Evolutionary conservation across 2,329 filamentous ascomycete genomes (phyloP), one percentile per base, ranked within the genome.

Genomic region (Fusarium burgessii): DNA sequence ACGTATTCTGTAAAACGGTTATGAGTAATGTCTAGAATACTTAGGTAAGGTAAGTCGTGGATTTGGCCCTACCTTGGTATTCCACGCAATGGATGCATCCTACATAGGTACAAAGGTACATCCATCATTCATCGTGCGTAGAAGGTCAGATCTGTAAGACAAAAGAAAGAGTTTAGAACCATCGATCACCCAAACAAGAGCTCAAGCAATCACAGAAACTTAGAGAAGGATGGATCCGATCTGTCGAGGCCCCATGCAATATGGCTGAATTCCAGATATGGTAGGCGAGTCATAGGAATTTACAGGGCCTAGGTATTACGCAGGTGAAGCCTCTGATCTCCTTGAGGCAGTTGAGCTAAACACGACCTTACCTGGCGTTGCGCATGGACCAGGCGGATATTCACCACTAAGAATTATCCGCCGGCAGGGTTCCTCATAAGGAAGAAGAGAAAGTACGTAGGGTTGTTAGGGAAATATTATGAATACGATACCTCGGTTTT

Each of bases 261-360:
- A 43, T 55, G 50, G 65, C 45, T 38, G 43, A 36, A 47, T 47
- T 50, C 61, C 62, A 51, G 23, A 36, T 63, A 8, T 62, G 40
- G 63, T 68, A 62, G 50, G 45, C 65, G 40, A 68, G 63, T 47
- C 45, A 68, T 54, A 62, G 45, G 29, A 63, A 20, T 29, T 51
- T 49, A 43, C 50, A 46, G 68, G 54, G 25, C 43, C 29, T 36
- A 29, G 29, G 29, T 11, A 36, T 51, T 51, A 51, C 32, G 32
- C 32, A 50, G 47, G 47, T 41, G 17, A 51, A 20, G 55, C 61
- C 33, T 51, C 35, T 61, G 58, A 55, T 56, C 58, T 68, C 25
- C 38, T 43, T 56, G 38, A 41, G 27, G 27, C 40, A 56, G 58
- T 71, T 63, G 32, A 46, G 33, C 51, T 64, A 52, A 59, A 41